Evolutionary conservation across 192 early-diverging fungal species (phyloP), one percentile per base, ranked within the genome.

Genomic region (Dissophora globulifera): DNA sequence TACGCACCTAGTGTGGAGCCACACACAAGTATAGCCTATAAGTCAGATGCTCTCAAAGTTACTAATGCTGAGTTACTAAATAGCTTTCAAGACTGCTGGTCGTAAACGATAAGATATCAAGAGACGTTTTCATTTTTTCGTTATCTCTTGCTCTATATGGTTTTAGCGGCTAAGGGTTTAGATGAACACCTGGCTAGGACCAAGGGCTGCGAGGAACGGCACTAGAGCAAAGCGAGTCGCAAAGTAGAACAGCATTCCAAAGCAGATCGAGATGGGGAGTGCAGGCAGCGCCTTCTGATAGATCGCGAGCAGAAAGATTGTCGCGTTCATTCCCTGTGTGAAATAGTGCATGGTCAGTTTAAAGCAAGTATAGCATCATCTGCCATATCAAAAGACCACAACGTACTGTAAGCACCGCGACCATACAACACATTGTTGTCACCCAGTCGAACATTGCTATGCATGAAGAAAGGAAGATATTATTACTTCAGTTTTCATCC

Each of bases 231-330:
- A 62, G 33, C 79, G 79, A 0, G 88, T 81, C 9, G 79, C 85
- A 62, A 93, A 92, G 71, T 92, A 95, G 60, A 93, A 93, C 30
- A 95, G 58, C 50, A 95, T 85, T 17, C 94, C 94, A 82, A 95
- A 91, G 23, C 89, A 89, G 65, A 95, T 95, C 9, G 90, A 92
- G 32, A 95, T 95, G 0, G 94, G 94, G 22, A 95, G 71, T 2
- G 94, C 94, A 5, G 94, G 94, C 3, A 95, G 69, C 12, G 94
- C 93, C 58, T 94, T 94, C 48, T 88, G 86, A 50, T 88, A 91
- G 32, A 94, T 84, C 0, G 88, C 94, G 46, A 95, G 79, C 47
- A 95, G 76, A 76, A 95, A 95, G 50, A 95, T 95, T 12, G 94
- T 95, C n/a, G 91, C 85, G 49, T 87, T 93, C 62, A 95, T 78